phyloP scores from a whole-genome alignment of 257 asterid genomes.

The Solanum clarkiae region DNA sequence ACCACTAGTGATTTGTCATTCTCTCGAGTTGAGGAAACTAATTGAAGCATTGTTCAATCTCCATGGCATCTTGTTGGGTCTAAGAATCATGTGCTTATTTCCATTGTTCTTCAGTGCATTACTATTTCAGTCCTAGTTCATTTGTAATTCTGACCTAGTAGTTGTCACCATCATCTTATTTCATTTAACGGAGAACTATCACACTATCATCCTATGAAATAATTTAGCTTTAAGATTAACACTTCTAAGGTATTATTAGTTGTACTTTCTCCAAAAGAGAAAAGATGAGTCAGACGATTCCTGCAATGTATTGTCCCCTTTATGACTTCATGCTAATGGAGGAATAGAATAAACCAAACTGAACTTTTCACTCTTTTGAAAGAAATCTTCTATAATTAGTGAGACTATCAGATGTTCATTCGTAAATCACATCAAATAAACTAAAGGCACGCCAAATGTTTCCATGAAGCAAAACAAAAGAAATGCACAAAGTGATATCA shows the following conservation, averaged over 20 bases:
- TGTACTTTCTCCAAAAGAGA: not conserved
- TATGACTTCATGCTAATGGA: not conserved
- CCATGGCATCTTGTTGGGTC: not conserved
- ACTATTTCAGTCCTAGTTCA: not conserved
- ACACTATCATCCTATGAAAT: not conserved
- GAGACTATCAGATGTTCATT: not conserved
- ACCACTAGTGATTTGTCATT: not conserved
- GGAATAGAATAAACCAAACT: not conserved
- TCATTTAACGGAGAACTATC: not conserved
- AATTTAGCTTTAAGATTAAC: not conserved
- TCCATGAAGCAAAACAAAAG: not conserved
- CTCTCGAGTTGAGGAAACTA: not conserved
- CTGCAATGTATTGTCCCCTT: not conserved
- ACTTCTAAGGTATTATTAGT: not conserved
- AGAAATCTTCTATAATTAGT: not conserved
- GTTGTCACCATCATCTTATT: not conserved
- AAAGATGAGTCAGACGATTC: not conserved
- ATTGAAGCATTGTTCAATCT: not conserved
- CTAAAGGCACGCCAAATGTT: not conserved
- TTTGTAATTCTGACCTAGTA: not conserved
- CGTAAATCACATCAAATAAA: not conserved
- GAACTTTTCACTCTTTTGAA: not conserved
- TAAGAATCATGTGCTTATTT: not conserved
- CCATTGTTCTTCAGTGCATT: not conserved
- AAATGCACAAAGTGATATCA: not conserved